Conservation (phyloP, 257 asterid genomes). For the Nyctanthes arbortristis region DNA sequence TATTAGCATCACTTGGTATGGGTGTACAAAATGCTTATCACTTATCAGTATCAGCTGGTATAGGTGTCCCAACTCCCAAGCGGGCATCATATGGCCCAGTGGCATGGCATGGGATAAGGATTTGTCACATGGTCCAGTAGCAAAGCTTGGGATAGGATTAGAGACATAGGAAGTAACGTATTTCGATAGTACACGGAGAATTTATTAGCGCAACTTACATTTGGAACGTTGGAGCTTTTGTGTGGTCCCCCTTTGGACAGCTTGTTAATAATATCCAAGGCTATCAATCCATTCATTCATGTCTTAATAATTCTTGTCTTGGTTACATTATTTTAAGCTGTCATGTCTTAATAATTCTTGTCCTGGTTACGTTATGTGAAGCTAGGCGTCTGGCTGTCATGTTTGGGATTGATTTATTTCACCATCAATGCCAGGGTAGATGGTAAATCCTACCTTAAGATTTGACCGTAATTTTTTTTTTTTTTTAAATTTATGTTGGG, state of each 20-base stretch:
- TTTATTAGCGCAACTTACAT: not conserved
- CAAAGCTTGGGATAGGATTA: not conserved
- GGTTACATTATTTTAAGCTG: not conserved
- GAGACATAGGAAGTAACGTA: not conserved
- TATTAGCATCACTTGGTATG: not conserved
- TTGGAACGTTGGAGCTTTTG: conserved; percentile 1
- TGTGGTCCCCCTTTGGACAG: conserved; percentile 26
- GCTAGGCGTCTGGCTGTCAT: conserved; percentile 20
- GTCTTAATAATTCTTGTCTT: not conserved
- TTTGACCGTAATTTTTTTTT: too few relatives aligned
- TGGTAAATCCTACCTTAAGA: too few relatives aligned
- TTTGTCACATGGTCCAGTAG: too few relatives aligned
- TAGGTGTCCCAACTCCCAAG: not conserved
- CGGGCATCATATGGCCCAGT: not conserved
- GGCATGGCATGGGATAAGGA: not conserved
- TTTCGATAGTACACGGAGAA: not conserved
- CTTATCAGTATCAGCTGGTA: too few relatives aligned
- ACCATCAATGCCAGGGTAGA: conserved; percentile 20
- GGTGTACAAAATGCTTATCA: too few relatives aligned
- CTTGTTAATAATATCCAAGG: not conserved
- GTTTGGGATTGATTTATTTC: conserved; percentile 20
- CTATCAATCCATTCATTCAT: not conserved
- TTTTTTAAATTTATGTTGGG: too few relatives aligned
- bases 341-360: not conserved
- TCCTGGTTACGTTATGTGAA: conserved; percentile 17